Base-by-base conservation (phyloP, 179 eudicot genomes). In the Spinacia oleracea region DNA sequence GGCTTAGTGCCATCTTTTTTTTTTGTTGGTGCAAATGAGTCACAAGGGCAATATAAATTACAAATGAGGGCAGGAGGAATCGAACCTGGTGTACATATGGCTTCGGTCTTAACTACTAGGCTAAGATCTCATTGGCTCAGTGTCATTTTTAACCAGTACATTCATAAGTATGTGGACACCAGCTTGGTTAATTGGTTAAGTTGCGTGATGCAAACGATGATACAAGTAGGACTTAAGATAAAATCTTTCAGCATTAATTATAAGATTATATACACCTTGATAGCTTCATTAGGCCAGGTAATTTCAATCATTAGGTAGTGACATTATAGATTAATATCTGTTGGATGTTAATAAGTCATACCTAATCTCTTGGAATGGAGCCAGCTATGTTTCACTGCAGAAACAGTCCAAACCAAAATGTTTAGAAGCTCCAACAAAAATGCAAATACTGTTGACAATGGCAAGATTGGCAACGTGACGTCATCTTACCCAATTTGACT, bases 381-480 rank as follows among this genome's bases (percentile, higher is more conserved):
- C 50, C 43, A 70, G 42, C 53, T 38, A 42, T 21, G 23, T 70
- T 11, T 70, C 31, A 23, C 23, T 11, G 50, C 55, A 40, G 4
- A 50, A 3, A 73, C 64, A 74, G 5, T 74, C 77, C 67, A 74
- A 74, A 74, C 15, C 70, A 10, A 73, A 73, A 29, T 6, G 15
- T 20, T 20, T 31, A 56, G 18, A 32, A 64, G 58, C 42, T 60
- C 63, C 76, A 55, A 40, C 34, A 2, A 16, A 51, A 74, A 55
- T 69, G 74, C 42, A 55, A 23, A 45, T 8, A 14, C 23, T 34
- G 62, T 67, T 70, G 72, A 73, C 18, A 50, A 65, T 64, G 73
- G 32, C 23, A 79, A 79, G 29, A 8, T 66, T 64, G 73, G 32
- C 23, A 79, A 79, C 40, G 14, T 66, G 66, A 60, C 4, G 53